phyloP scores from a whole-genome alignment of 1,139 yeast species.

The Blastobotrys elegans region DNA sequence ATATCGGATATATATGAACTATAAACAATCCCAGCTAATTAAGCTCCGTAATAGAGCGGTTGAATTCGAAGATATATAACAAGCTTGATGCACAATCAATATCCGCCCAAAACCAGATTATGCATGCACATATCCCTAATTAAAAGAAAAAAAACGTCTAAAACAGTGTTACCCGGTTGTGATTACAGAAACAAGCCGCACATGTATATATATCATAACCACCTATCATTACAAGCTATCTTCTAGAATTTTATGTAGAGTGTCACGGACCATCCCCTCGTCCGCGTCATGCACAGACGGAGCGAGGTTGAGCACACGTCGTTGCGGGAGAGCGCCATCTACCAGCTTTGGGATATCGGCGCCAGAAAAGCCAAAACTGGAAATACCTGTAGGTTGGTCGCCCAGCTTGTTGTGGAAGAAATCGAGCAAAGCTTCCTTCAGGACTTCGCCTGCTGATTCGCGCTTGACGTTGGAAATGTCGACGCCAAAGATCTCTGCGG shows the following conservation, averaged over 20 bases:
- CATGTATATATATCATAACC: too few relatives aligned
- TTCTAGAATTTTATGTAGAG: slow-evolving; percentile 25
- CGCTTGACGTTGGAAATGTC: slow-evolving; percentile 36
- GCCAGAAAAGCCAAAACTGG: slow-evolving; percentile 33
- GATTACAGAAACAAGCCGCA: too few relatives aligned
- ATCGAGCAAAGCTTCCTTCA: slow-evolving; percentile 34
- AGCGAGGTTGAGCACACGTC: slow-evolving; percentile 37
- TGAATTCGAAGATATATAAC: too few relatives aligned
- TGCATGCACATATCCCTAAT: too few relatives aligned
- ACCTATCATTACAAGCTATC: slow-evolving; percentile 11
- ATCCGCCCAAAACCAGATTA: too few relatives aligned
- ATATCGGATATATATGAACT: too few relatives aligned
- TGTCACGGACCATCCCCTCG: slow-evolving; percentile 29
- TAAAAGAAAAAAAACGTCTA: too few relatives aligned
- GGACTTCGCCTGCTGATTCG: slow-evolving; percentile 39
- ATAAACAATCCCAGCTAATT: too few relatives aligned
- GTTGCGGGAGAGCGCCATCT: slow-evolving; percentile 39
- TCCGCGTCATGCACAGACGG: slow-evolving; percentile 31
- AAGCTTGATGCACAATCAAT: too few relatives aligned
- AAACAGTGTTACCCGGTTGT: too few relatives aligned
- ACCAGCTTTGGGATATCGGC: slow-evolving; percentile 35
- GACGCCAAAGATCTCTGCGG: slow-evolving; percentile 38
- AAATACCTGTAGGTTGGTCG: slow-evolving; percentile 36
- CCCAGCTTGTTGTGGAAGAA: slow-evolving; percentile 36
- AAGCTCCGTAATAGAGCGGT: too few relatives aligned